phyloP scores from a whole-genome alignment of 2,329 filamentous ascomycete genomes.

The Lachnellula subtilissima region DNA sequence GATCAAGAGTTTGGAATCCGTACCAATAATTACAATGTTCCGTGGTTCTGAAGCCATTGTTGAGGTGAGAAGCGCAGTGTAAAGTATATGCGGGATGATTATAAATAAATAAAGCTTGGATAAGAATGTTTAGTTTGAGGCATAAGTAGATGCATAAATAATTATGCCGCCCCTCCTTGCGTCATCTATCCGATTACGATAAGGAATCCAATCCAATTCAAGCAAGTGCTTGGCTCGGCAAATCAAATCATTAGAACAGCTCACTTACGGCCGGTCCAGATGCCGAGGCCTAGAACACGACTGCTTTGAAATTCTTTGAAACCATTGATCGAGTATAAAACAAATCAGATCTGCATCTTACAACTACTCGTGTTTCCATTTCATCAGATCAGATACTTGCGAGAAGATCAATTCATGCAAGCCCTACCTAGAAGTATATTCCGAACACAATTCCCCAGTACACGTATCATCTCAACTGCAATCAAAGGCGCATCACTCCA shows the following conservation, averaged over 20 bases:
- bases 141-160: neutral
- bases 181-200: neutral
- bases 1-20: conserved; percentile 43
- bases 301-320: neutral
- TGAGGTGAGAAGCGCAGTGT: neutral
- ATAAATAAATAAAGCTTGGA: neutral
- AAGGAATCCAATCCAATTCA: neutral
- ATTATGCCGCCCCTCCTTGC: neutral
- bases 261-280: neutral
- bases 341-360: too few relatives aligned
- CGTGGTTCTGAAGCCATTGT: conserved; percentile 18
- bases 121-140: neutral
- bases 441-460: conserved; percentile 2
- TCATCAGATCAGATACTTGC: too few relatives aligned
- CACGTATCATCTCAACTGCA: neutral
- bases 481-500: neutral
- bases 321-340: too few relatives aligned
- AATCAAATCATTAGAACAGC: neutral
- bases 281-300: neutral
- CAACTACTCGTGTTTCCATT: too few relatives aligned
- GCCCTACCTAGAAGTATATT: conserved; percentile 1
- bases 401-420: neutral
- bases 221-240: neutral
- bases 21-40: conserved; percentile 33
- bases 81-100: neutral